Conservation (phyloP, 495 filamentous ascomycete species). For the Xylaria nigripes region DNA sequence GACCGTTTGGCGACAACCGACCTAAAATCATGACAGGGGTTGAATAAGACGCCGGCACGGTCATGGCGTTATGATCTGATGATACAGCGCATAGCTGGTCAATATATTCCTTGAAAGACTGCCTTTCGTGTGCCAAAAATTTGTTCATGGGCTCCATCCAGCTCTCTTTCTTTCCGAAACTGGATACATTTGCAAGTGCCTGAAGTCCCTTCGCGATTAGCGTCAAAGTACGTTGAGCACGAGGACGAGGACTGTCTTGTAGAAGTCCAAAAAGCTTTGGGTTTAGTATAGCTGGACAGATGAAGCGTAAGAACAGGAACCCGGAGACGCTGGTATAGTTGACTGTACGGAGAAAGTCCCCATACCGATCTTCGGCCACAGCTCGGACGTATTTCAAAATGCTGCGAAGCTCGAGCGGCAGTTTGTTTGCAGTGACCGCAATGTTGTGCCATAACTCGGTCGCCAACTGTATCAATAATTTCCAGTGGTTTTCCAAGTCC, state of each 20-base stretch:
- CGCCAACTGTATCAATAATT: constrained; percentile 63
- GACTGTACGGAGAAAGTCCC: constrained; percentile 88
- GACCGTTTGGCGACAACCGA: constrained; percentile 68
- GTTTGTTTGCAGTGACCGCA: constrained; percentile 56
- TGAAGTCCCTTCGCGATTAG: constrained; percentile 95
- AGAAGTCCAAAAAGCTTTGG: constrained; percentile 92
- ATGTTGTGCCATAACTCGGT: constrained; percentile 82
- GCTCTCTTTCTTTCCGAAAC: constrained; percentile 87
- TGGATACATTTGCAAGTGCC: constrained; percentile 86
- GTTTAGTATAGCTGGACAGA: constrained; percentile 92
- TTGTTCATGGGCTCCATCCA: constrained; percentile 99
- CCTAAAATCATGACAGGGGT: constrained; percentile 88
- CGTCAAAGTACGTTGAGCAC: constrained; percentile 84
- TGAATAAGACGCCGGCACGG: constrained; percentile 78
- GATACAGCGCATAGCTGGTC: constrained; percentile 80
- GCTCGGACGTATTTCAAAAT: constrained; percentile 89
- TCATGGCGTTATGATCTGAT: constrained; percentile 52
- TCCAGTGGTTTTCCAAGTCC: constrained; percentile 80
- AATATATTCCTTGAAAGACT: constrained; percentile 79
- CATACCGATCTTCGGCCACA: constrained; percentile 93
- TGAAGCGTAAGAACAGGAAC: constrained; percentile 92
- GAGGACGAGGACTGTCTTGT: constrained; percentile 73
- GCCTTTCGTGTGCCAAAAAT: constrained; percentile 54
- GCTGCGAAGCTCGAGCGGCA: constrained; percentile 76
- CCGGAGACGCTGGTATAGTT: constrained; percentile 94